phyloP scores from a whole-genome alignment of 2,329 filamentous ascomycete genomes.

The Talaromyces pinophilus region DNA sequence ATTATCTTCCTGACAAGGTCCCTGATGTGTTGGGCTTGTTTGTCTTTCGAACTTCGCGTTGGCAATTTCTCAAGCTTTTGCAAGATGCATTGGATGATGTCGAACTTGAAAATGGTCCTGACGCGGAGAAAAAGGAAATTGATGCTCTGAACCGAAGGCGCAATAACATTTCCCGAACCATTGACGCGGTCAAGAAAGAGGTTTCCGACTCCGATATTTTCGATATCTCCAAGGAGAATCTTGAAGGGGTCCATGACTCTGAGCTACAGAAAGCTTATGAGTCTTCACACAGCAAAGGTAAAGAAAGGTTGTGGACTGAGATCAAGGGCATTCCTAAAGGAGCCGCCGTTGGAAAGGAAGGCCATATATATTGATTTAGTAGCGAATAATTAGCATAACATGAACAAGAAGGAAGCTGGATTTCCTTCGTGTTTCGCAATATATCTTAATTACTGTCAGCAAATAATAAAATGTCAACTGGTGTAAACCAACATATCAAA shows the following conservation, averaged over 20 bases:
- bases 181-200: conserved; percentile 76
- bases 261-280: conserved; percentile 23
- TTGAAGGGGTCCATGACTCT: conserved; percentile 1
- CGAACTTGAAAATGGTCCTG: conserved; percentile 48
- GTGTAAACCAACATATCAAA: background rate
- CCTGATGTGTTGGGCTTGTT: conserved; percentile 83
- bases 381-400: background rate
- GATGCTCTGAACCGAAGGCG: conserved; percentile 53
- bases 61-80: conserved; percentile 71
- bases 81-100: conserved; percentile 61
- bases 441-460: background rate
- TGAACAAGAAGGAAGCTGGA: background rate
- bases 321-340: conserved; percentile 66
- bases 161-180: conserved; percentile 70
- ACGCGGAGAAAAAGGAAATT: conserved; percentile 45
- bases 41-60: conserved; percentile 84
- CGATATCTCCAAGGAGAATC: conserved; percentile 62
- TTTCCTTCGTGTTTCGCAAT: background rate
- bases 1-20: conserved; percentile 72
- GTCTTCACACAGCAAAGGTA: conserved; percentile 17
- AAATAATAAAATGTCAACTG: background rate
- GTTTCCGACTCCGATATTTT: conserved; percentile 82
- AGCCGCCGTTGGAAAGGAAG: conserved; percentile 44
- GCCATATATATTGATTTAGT: conserved; percentile 38
- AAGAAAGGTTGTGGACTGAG: conserved; percentile 31